phyloP scores from a whole-genome alignment of 257 asterid genomes.

The Penstemon davidsonii region DNA sequence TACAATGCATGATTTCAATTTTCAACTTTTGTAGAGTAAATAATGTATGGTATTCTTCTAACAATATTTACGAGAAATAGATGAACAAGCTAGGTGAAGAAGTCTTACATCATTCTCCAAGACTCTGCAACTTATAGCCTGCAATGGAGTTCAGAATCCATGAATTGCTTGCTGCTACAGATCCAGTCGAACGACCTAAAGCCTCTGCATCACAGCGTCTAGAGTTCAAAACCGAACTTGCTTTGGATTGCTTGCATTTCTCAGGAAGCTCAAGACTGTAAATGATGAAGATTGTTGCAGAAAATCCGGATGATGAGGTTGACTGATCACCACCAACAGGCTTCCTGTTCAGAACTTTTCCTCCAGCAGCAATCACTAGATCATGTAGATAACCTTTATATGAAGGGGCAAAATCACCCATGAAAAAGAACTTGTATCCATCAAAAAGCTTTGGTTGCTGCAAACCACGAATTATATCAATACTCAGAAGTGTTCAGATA shows the following conservation, averaged over 20 bases:
- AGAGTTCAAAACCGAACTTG: slow-evolving; percentile 31
- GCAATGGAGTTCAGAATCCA: slow-evolving; percentile 87
- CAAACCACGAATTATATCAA: slow-evolving; percentile 25
- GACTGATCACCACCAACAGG: slow-evolving; percentile 49
- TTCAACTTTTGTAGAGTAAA: too few species aligned
- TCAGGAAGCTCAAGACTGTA: slow-evolving; percentile 65
- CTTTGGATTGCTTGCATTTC: slow-evolving; percentile 39
- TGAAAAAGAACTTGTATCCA: slow-evolving; percentile 65
- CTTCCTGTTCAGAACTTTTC: slow-evolving; percentile 71
- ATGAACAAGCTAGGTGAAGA: too few species aligned
- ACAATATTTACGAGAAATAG: too few species aligned
- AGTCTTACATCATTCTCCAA: slow-evolving; percentile 22
- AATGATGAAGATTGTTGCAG: slow-evolving; percentile 44
- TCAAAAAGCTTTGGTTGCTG: slow-evolving; percentile 79
- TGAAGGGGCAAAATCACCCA: slow-evolving; percentile 62
- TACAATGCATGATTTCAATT: too few species aligned
- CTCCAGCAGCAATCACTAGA: slow-evolving; percentile 86
- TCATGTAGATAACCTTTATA: slow-evolving; percentile 76
- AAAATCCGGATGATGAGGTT: slow-evolving; percentile 24
- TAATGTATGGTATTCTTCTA: too few species aligned
- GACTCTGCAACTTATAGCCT: slow-evolving; percentile 54
- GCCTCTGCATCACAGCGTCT: slow-evolving; percentile 54
- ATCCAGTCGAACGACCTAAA: slow-evolving; percentile 65
- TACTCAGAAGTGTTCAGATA: neutral
- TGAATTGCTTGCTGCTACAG: slow-evolving; percentile 57